Evolutionary conservation across 768 basidiomycete species (phyloP).

Genomic region (Phanerochaete carnosa): DNA sequence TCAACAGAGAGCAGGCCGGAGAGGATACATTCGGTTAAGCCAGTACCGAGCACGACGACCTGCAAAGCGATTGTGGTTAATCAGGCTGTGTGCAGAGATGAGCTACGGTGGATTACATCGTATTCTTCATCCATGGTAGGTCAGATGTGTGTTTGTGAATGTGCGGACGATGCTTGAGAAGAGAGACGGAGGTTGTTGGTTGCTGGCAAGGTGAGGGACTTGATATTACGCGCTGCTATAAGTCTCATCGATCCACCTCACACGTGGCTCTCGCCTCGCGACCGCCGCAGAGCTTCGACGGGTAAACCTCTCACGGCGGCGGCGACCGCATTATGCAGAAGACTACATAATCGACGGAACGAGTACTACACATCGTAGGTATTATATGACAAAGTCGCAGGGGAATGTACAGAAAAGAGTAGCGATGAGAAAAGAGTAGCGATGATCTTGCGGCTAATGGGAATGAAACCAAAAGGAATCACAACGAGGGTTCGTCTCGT

Average conservation of each 20-base stretch:
- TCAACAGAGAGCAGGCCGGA: slow-evolving; percentile 98
- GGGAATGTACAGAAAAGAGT: background rate
- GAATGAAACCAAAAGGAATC: background rate
- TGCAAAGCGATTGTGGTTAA: slow-evolving; percentile 26
- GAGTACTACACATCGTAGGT: background rate
- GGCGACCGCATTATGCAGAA: background rate
- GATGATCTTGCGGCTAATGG: too few species aligned
- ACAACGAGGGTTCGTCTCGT: background rate
- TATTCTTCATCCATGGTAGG: slow-evolving; percentile 96
- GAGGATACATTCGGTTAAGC: slow-evolving; percentile 96
- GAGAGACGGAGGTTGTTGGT: slow-evolving; percentile 4
- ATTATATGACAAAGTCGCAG: background rate
- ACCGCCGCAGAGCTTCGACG: background rate
- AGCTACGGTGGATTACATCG: slow-evolving; percentile 53
- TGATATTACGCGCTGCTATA: slow-evolving; percentile 15
- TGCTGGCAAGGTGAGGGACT: slow-evolving; percentile 8
- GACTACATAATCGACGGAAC: background rate
- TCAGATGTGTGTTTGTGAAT: slow-evolving; percentile 14
- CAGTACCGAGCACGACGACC: slow-evolving; percentile 94
- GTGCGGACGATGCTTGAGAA: slow-evolving; percentile 7
- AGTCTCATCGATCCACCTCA: slow-evolving; percentile 13
- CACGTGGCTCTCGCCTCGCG: slow-evolving; percentile 13
- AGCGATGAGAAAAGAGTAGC: background rate
- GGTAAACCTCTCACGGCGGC: background rate
- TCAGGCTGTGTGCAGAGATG: background rate